Evolutionary conservation across 805 yeast species (phyloP), one percentile per base, ranked within the genome.

Genomic region (Cyberlindnera lachancei): DNA sequence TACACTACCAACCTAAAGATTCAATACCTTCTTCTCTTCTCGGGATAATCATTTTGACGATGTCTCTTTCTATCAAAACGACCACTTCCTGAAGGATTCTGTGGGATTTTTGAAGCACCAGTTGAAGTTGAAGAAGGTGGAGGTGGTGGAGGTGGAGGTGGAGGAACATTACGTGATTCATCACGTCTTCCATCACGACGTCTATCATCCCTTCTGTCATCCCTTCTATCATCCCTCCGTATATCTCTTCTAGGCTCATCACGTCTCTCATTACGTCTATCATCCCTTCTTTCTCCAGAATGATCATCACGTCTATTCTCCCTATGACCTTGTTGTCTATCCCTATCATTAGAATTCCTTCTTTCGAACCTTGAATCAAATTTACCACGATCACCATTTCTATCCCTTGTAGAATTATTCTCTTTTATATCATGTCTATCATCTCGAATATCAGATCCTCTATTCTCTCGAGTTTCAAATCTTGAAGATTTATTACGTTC

Each of bases 81-180:
- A n/a, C n/a, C n/a, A n/a, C n/a, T n/a, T n/a, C n/a, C n/a, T n/a
- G n/a, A n/a, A 9, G 13, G 10, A 18, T 18, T 15, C 13, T 27
- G 8, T 7, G 21, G 13, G 7, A 13, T 16, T 7, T 20, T 18
- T 15, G 29, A 27, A 12, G 26, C 20, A 9, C 15, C 25, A 11
- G n/a, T 18, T 22, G 20, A 6, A 16, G 28, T 16, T 15, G 40
- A 31, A 18, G 39, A 31, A 15, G 45, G 38, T n/a, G 44, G 42
- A 9, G 42, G 45, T 5, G 44, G 41, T 17, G 47, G 38, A 15
- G 33, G 37, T 14, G 36, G 30, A 4, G 33, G 33, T 6, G 20
- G 26, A 14, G 17, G 30, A 15, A 23, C 23, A 9, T 30, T 24
- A 26, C 31, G 23, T 7, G 26, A 6, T 16, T 15, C n/a, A 27